These are phyloP conservation scores for Cubamyces lactineus DNA, from an alignment of 768 basidiomycete genomes.

Conservation along the genomic window DNA sequence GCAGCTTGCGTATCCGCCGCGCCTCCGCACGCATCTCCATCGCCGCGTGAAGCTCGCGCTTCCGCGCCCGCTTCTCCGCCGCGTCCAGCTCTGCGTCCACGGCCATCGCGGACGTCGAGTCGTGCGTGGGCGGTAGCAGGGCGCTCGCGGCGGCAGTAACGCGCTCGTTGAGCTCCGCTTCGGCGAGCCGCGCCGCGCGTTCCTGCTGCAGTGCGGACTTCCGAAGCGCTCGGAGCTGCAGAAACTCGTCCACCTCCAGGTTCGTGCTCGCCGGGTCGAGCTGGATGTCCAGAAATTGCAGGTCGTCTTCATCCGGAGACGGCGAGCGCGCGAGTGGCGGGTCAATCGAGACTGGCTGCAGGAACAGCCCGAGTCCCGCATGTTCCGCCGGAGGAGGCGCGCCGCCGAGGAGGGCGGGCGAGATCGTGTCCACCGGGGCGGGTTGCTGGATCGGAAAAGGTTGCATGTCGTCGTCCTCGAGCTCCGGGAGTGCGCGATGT, in stretches of 20 bases:
- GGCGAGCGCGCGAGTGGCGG: slow-evolving; percentile 32
- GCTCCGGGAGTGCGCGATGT: slow-evolving; percentile 23
- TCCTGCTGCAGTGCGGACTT: slow-evolving; percentile 27
- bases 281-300: slow-evolving; percentile 33
- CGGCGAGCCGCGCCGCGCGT: slow-evolving; percentile 27
- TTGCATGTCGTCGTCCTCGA: slow-evolving; percentile 16
- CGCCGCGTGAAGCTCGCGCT: slow-evolving; percentile 39
- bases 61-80: slow-evolving; percentile 29
- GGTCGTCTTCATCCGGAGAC: slow-evolving; percentile 33
- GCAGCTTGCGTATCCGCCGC: slow-evolving; percentile 48
- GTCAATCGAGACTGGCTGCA: slow-evolving; percentile 26
- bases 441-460: not conserved
- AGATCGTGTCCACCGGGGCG: slow-evolving; percentile 25
- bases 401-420: slow-evolving; percentile 27
- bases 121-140: slow-evolving; percentile 38
- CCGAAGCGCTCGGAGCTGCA: slow-evolving; percentile 26
- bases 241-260: slow-evolving; percentile 32
- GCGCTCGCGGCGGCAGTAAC: slow-evolving; percentile 31
- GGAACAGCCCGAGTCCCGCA: slow-evolving; percentile 32
- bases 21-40: slow-evolving; percentile 46
- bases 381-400: slow-evolving; percentile 11
- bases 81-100: slow-evolving; percentile 34
- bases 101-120: slow-evolving; percentile 35
- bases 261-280: slow-evolving; percentile 24
- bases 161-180: slow-evolving; percentile 34